A percentile compares a stretch with the other conserved stretches of the same genome.
Conservation (phyloP, 805 yeast genomes). For the Lachancea meyersii region DNA sequence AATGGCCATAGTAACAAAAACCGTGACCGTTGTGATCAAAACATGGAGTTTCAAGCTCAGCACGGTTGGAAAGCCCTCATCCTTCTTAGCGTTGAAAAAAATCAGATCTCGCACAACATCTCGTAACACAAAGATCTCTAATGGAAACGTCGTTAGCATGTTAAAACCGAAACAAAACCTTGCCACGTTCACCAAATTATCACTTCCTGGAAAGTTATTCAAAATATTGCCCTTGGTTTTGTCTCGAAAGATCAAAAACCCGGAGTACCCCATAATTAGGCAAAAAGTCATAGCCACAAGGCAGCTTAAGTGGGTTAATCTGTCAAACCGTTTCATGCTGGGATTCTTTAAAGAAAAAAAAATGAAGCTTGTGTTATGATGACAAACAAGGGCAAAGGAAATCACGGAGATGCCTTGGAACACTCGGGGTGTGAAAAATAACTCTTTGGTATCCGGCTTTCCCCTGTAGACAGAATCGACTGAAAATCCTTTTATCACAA, state of each 20-base stretch:
- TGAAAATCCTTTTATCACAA: slow-evolving; percentile 67
- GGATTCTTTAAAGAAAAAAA: slow-evolving; percentile 77
- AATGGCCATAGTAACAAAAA: slow-evolving; percentile 64
- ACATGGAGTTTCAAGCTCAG: slow-evolving; percentile 48
- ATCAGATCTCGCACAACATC: slow-evolving; percentile 72
- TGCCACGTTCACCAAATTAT: slow-evolving; percentile 73
- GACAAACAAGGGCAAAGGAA: slow-evolving; percentile 93
- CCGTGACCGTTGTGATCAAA: slow-evolving; percentile 57
- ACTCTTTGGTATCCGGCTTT: slow-evolving; percentile 36
- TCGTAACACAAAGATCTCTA: slow-evolving; percentile 84
- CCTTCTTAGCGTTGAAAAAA: slow-evolving; percentile 27
- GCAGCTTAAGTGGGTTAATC: slow-evolving; percentile 78
- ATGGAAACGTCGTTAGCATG: slow-evolving; percentile 87
- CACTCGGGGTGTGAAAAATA: slow-evolving; percentile 55
- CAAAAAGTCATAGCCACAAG: slow-evolving; percentile 75
- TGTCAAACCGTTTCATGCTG: slow-evolving; percentile 65
- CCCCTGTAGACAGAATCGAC: slow-evolving; percentile 46
- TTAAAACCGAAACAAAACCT: slow-evolving; percentile 86
- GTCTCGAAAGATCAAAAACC: slow-evolving; percentile 68
- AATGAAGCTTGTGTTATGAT: slow-evolving; percentile 87
- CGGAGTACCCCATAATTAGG: slow-evolving; percentile 69
- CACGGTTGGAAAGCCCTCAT: slow-evolving; percentile 34
- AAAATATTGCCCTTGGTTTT: slow-evolving; percentile 80
- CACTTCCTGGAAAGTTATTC: slow-evolving; percentile 77
- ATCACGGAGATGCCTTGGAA: slow-evolving; percentile 93